phyloP scores from a whole-genome alignment of 768 basidiomycete genomes.

The Naganishia vishniacii region DNA sequence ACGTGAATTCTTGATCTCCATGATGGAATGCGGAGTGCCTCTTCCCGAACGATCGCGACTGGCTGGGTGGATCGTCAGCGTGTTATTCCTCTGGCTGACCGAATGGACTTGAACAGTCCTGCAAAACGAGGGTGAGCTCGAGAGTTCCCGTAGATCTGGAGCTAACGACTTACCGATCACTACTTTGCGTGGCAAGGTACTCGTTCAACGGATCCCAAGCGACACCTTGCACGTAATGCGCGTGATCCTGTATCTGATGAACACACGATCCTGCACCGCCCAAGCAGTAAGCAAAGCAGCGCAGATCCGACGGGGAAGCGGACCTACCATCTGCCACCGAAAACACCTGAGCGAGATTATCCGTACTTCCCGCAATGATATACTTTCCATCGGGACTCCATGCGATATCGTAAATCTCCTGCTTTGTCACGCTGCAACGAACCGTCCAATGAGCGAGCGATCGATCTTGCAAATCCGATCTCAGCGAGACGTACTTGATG shows the following conservation, averaged over 20 bases:
- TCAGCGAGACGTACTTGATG: conserved; percentile 60
- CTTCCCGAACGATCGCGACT: conserved; percentile 76
- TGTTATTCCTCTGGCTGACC: conserved; percentile 70
- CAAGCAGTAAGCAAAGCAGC: neutral
- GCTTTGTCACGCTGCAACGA: conserved; percentile 67
- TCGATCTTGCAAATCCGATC: no score
- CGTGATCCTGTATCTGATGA: conserved; percentile 85
- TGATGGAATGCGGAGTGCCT: conserved; percentile 44
- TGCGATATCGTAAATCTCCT: conserved; percentile 95
- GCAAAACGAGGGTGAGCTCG: neutral
- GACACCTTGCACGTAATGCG: conserved; percentile 95
- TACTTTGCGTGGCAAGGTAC: conserved; percentile 94
- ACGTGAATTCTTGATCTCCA: conserved; percentile 48
- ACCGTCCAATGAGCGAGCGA: no score
- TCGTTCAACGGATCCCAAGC: conserved; percentile 98
- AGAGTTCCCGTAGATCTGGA: no score
- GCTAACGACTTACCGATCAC: conserved; percentile 59
- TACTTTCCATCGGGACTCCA: conserved; percentile 96
- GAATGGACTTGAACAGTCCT: conserved; percentile 87
- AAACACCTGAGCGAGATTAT: conserved; percentile 86
- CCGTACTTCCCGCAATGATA: conserved; percentile 91
- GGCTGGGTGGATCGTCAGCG: conserved; percentile 81
- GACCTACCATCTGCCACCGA: conserved; percentile 63
- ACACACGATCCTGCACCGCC: conserved; percentile 66
- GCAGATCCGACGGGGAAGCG: no score